A percentile compares a stretch with the other conserved stretches of the same genome.
Evolutionary conservation across 495 filamentous ascomycete genomes (phyloP).

Genomic region (Astrothelium macrocarpum): DNA sequence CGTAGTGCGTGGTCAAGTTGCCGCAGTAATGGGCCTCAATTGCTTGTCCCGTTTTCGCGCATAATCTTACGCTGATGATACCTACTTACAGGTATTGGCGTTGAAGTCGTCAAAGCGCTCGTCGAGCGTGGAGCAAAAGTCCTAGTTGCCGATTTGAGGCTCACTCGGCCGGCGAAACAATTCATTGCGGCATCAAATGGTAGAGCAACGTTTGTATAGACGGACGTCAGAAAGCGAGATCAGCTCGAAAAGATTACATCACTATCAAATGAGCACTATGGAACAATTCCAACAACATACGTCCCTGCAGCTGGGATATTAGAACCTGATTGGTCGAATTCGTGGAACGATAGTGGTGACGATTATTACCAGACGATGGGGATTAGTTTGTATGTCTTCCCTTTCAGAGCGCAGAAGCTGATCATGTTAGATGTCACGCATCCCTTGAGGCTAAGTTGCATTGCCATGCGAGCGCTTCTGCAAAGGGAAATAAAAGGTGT

Average conservation of each 20-base stretch:
- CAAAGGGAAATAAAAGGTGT: constrained; percentile 27
- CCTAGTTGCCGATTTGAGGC: constrained; percentile 29
- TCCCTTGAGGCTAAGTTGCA: constrained; percentile 31
- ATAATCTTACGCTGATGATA: background rate
- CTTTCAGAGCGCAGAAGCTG: constrained; percentile 14
- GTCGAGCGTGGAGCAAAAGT: constrained; percentile 21
- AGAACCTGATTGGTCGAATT: constrained; percentile 19
- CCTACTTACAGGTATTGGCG: constrained; percentile 21
- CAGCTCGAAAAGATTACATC: constrained; percentile 25
- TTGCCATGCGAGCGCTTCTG: constrained; percentile 31
- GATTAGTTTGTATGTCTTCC: constrained; percentile 2
- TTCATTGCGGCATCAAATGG: constrained; percentile 17
- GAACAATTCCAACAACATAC: constrained; percentile 30
- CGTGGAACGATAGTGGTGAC: background rate
- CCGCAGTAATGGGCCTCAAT: constrained; percentile 11
- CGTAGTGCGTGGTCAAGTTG: constrained; percentile 10
- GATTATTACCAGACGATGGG: background rate
- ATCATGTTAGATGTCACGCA: constrained; percentile 31
- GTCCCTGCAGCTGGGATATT: constrained; percentile 30
- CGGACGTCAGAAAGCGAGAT: constrained; percentile 30
- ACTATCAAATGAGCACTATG: constrained; percentile 25
- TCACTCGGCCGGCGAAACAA: constrained; percentile 22
- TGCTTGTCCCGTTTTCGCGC: background rate
- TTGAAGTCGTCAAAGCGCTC: constrained; percentile 26
- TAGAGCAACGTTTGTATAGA: constrained; percentile 24